Percentiles rank a stretch among this genome's conserved stretches.
phyloP scores from a whole-genome alignment of 75 land plant species.

The Pinus albicaulis region DNA sequence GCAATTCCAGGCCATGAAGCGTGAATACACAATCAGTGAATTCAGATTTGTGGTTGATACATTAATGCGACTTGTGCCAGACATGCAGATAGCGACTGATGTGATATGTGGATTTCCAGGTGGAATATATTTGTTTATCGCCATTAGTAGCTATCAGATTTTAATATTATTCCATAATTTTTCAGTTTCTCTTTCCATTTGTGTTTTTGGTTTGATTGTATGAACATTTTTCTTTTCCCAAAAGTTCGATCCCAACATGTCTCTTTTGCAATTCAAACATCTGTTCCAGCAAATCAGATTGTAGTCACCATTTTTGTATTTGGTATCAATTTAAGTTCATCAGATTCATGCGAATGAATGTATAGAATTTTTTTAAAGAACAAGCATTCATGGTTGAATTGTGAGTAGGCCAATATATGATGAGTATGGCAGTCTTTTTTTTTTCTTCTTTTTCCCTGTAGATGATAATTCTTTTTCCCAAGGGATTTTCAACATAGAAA shows the following conservation, averaged over 20 bases:
- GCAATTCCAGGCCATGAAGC: slow-evolving; percentile 82
- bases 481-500: too few relatives aligned
- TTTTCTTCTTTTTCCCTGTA: too few relatives aligned
- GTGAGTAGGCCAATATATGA: too few relatives aligned
- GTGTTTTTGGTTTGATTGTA: not conserved
- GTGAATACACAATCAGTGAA: slow-evolving; percentile 83
- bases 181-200: not conserved
- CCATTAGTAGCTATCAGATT: not conserved
- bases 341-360: not conserved
- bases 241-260: not conserved
- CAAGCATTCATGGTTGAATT: not conserved
- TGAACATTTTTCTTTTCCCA: not conserved
- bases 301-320: not conserved
- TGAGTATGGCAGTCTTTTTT: too few relatives aligned
- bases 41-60: slow-evolving; percentile 91
- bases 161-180: not conserved
- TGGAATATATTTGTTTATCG: slow-evolving; percentile 10
- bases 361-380: not conserved
- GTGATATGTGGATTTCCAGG: slow-evolving; percentile 98
- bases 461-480: too few relatives aligned
- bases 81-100: slow-evolving; percentile 96
- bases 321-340: not conserved
- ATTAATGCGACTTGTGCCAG: slow-evolving; percentile 75
- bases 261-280: not conserved
- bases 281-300: too few relatives aligned